phyloP scores from a whole-genome alignment of 169 alveolate species.

The Eimeria sp. region DNA sequence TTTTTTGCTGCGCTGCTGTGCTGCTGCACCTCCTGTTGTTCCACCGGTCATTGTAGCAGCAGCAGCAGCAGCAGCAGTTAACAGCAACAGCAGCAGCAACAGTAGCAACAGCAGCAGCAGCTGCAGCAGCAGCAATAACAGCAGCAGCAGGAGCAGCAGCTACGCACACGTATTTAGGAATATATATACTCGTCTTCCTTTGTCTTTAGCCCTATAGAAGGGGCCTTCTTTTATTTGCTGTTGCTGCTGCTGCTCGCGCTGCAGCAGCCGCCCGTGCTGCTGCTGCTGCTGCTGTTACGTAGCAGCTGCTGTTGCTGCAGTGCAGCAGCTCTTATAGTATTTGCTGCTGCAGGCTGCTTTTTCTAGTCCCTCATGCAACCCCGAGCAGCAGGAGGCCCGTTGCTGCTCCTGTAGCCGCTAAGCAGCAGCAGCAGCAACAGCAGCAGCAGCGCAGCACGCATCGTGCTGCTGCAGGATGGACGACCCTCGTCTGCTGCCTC shows the following conservation, averaged over 20 bases:
- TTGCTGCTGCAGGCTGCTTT: background rate
- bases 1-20: background rate
- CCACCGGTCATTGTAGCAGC: background rate
- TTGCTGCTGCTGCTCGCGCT: background rate
- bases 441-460: constrained; percentile 22
- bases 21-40: constrained; percentile 8
- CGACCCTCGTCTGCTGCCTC: background rate
- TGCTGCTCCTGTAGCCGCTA: background rate
- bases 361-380: background rate
- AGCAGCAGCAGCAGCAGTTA: no score
- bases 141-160: background rate
- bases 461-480: constrained; percentile 22
- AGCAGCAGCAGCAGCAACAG: background rate
- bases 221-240: background rate
- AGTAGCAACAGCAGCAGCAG: background rate
- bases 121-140: background rate
- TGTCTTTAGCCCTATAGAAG: background rate
- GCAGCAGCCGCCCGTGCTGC: background rate
- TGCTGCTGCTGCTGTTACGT: background rate
- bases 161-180: background rate
- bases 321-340: background rate
- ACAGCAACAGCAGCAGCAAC: background rate
- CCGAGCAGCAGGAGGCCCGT: background rate
- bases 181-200: background rate
- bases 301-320: constrained; percentile 24